A percentile compares a stretch with the other conserved stretches of the same genome.
phyloP scores from a whole-genome alignment of 2,329 filamentous ascomycete species.

The Fusarium sterilihyphosum region DNA sequence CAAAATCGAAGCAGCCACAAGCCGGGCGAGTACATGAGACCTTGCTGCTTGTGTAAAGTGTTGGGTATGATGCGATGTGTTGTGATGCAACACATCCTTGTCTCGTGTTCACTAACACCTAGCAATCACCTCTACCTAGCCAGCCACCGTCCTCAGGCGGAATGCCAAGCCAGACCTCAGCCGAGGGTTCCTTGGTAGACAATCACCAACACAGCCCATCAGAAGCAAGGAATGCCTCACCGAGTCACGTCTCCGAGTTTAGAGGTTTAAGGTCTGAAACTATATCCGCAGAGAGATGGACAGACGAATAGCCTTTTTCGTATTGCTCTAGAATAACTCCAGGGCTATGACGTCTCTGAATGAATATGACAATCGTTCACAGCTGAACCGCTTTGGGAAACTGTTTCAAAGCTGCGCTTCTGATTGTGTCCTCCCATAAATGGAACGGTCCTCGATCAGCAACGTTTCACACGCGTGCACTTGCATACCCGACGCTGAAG shows the following conservation, averaged over 20 bases:
- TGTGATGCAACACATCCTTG: constrained; percentile 34
- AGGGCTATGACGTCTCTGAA: constrained; percentile 3
- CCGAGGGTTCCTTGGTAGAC: constrained; percentile 7
- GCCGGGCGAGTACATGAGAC: constrained; percentile 6
- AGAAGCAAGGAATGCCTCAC: background rate
- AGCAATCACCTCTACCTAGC: background rate
- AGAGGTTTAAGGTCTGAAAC: background rate
- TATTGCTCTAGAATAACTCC: background rate
- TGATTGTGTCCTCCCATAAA: background rate
- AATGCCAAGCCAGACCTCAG: constrained; percentile 25
- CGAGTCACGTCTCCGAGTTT: background rate
- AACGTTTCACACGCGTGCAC: constrained; percentile 20
- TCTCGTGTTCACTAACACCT: constrained; percentile 25
- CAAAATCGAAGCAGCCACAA: constrained; percentile 28
- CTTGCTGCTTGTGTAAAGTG: constrained; percentile 4
- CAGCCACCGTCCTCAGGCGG: constrained; percentile 11
- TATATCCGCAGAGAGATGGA: background rate
- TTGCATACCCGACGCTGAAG: constrained; percentile 15
- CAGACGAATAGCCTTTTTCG: background rate
- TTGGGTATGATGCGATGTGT: constrained; percentile 30
- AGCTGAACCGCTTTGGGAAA: background rate
- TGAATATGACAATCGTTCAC: background rate
- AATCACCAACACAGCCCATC: background rate
- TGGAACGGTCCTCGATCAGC: background rate
- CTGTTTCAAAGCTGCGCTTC: background rate